Conservation (phyloP, 2,329 filamentous ascomycete genomes). For the Cyclaneusma minus region DNA sequence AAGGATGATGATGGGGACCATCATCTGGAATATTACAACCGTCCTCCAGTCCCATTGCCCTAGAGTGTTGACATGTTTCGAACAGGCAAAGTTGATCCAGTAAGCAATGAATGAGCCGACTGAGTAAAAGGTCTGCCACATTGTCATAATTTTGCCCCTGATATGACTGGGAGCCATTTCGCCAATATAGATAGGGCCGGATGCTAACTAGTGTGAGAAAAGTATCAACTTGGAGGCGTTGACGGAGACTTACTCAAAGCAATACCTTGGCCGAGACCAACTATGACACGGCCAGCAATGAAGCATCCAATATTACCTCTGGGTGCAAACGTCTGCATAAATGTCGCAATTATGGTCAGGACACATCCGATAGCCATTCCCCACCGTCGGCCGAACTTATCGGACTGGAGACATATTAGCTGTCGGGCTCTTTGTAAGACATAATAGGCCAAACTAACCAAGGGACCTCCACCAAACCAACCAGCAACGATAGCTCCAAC, state of each 20-base stretch:
- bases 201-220: slow-evolving; percentile 23
- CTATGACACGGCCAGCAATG: slow-evolving; percentile 51
- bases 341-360: slow-evolving; percentile 50
- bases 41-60: slow-evolving; percentile 63
- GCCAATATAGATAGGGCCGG: slow-evolving; percentile 57
- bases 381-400: slow-evolving; percentile 43
- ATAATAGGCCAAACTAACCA: slow-evolving; percentile 20
- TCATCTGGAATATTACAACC: slow-evolving; percentile 56
- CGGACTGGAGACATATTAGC: slow-evolving; percentile 21
- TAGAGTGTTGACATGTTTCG: slow-evolving; percentile 34
- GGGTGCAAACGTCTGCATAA: slow-evolving; percentile 52
- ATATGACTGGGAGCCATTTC: slow-evolving; percentile 50
- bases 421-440: neutral
- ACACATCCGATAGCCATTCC: slow-evolving; percentile 51
- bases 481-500: slow-evolving; percentile 56
- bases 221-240: slow-evolving; percentile 4
- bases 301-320: slow-evolving; percentile 46
- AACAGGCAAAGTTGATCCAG: slow-evolving; percentile 49
- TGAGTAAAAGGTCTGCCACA: slow-evolving; percentile 54
- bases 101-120: slow-evolving; percentile 51
- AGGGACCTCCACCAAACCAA: slow-evolving; percentile 52
- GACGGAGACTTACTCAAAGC: slow-evolving; percentile 33
- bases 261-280: slow-evolving; percentile 56
- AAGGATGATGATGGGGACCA: slow-evolving; percentile 50
- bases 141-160: slow-evolving; percentile 51